A percentile compares a stretch with the other conserved stretches of the same genome.
phyloP scores from a whole-genome alignment of 2,329 filamentous ascomycete species.

The Raffaelea ambrosiae region DNA sequence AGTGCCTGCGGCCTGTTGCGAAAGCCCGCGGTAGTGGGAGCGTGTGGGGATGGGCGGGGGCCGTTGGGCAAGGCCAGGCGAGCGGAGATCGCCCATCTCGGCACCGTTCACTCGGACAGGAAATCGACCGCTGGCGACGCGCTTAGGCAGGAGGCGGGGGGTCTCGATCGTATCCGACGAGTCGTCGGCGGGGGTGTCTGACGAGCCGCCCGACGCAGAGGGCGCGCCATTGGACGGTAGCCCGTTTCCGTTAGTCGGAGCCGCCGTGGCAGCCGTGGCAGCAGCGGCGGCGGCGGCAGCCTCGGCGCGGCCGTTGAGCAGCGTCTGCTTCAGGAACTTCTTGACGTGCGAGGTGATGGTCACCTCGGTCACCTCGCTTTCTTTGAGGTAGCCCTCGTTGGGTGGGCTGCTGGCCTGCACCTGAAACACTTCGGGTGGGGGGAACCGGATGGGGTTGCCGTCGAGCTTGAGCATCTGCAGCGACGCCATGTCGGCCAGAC shows the following conservation, averaged over 20 bases:
- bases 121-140: slow-evolving; percentile 56
- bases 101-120: slow-evolving; percentile 66
- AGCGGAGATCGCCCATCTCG: slow-evolving; percentile 59
- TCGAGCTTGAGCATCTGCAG: slow-evolving; percentile 84
- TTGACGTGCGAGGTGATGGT: slow-evolving; percentile 54
- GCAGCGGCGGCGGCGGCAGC: slow-evolving; percentile 7
- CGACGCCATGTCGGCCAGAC: slow-evolving; percentile 81
- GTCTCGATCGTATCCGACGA: slow-evolving; percentile 71
- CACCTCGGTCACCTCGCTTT: slow-evolving; percentile 56
- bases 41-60: slow-evolving; percentile 71
- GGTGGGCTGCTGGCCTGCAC: slow-evolving; percentile 46
- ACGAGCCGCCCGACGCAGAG: slow-evolving; percentile 10
- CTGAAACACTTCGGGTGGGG: slow-evolving; percentile 61
- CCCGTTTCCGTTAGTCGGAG: background rate
- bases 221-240: background rate
- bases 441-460: slow-evolving; percentile 77
- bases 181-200: slow-evolving; percentile 50
- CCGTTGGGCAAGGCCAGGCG: slow-evolving; percentile 51
- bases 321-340: slow-evolving; percentile 47
- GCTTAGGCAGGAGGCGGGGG: slow-evolving; percentile 57
- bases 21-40: slow-evolving; percentile 71
- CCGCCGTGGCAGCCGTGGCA: background rate
- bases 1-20: slow-evolving; percentile 55
- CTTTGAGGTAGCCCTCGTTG: slow-evolving; percentile 46
- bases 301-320: slow-evolving; percentile 39